These are phyloP conservation scores for Cutaneotrichosporon cutaneum DNA, from an alignment of 1,284 basidiomycete species.

Conservation along the genomic window DNA sequence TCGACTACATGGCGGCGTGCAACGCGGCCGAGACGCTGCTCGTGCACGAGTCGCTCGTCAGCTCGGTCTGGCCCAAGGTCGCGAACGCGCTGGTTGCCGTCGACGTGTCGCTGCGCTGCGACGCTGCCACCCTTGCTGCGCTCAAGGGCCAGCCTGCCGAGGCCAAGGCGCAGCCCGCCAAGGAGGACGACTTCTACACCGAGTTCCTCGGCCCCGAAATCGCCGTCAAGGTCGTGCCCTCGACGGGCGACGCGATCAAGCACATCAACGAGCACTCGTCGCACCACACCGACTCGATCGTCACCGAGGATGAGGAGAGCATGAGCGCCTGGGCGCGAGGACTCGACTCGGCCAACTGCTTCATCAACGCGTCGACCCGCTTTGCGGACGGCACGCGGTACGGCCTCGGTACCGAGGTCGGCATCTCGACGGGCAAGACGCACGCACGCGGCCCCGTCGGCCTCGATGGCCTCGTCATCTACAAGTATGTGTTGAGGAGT, in stretches of 20 bases:
- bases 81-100: constrained; percentile 68
- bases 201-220: constrained; percentile 85
- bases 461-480: constrained; percentile 87
- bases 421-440: constrained; percentile 93
- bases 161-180: constrained; percentile 59
- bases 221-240: constrained; percentile 72
- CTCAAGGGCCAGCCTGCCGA: constrained; percentile 51
- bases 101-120: constrained; percentile 77
- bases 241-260: constrained; percentile 69
- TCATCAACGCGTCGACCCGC: constrained; percentile 89
- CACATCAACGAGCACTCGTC: constrained; percentile 93
- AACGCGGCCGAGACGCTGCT: constrained; percentile 91
- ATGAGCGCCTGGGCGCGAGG: constrained; percentile 78
- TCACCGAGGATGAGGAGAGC: constrained; percentile 71
- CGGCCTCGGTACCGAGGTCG: constrained; percentile 97
- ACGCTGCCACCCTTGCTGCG: constrained; percentile 63
- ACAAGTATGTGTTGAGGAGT: constrained; percentile 88
- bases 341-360: constrained; percentile 89
- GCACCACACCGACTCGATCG: constrained; percentile 91
- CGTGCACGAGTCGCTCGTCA: constrained; percentile 69
- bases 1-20: constrained; percentile 93
- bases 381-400: constrained; percentile 98
- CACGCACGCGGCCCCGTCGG: constrained; percentile 97
- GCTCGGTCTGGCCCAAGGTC: constrained; percentile 75
- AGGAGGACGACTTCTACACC: constrained; percentile 69